These are phyloP conservation scores for Tricholoma flavovirens DNA, from an alignment of 768 basidiomycete genomes.

Conservation along the genomic window DNA sequence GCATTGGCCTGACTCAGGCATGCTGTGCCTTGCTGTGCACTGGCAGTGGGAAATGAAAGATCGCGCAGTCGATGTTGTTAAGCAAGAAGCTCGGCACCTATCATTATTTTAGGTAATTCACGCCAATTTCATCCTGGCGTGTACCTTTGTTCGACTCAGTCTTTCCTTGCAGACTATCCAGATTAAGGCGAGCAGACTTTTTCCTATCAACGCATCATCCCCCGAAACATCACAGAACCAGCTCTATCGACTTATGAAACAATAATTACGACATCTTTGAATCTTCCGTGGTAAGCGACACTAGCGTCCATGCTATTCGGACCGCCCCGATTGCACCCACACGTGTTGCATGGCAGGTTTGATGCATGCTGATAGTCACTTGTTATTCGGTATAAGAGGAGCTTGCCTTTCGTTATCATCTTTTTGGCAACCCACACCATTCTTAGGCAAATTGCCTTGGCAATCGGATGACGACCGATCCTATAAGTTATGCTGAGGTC, in stretches of 20 bases:
- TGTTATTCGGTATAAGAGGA: neutral
- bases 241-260: no score
- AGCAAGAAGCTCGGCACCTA: no score
- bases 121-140: neutral
- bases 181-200: no score
- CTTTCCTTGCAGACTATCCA: no score
- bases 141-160: no score
- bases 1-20: neutral
- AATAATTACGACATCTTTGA: no score
- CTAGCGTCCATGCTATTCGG: neutral
- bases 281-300: neutral
- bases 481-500: constrained; percentile 27
- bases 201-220: no score
- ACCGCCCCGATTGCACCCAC: neutral
- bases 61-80: neutral
- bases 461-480: neutral
- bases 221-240: no score
- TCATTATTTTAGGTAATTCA: no score
- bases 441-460: neutral
- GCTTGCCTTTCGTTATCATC: neutral
- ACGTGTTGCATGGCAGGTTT: no score
- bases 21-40: neutral
- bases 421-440: neutral
- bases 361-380: neutral
- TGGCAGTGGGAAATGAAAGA: no score